phyloP scores from a whole-genome alignment of 2,329 filamentous ascomycete genomes.

The Byssothecium circinans region DNA sequence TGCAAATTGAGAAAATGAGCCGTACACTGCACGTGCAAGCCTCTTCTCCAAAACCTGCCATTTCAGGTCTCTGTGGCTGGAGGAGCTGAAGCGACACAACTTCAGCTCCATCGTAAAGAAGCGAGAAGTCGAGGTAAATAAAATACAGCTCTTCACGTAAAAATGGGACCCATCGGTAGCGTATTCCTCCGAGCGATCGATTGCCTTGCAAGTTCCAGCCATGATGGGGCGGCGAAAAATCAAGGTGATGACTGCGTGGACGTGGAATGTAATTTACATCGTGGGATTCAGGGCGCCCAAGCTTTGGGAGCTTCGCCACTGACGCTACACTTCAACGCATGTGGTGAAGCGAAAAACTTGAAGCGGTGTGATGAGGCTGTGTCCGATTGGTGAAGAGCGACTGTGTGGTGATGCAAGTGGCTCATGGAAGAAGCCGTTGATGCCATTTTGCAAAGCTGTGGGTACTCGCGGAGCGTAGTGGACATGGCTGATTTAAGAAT shows the following conservation, averaged over 20 bases:
- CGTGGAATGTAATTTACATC: neutral
- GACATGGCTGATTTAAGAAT: too few species aligned
- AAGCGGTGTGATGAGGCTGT: constrained; percentile 14
- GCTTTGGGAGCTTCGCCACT: constrained; percentile 29
- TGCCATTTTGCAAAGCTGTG: neutral
- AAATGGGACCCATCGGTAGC: neutral
- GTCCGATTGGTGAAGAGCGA: constrained; percentile 1
- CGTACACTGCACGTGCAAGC: constrained; percentile 21
- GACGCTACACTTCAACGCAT: constrained; percentile 32
- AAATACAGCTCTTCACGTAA: too few species aligned
- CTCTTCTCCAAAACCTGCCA: constrained; percentile 20
- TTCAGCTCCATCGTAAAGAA: neutral
- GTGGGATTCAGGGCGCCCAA: neutral
- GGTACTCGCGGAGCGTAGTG: too few species aligned
- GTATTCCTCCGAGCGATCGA: neutral
- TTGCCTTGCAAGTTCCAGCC: neutral
- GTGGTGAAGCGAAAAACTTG: constrained; percentile 18
- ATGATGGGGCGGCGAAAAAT: neutral
- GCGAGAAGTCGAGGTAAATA: too few species aligned
- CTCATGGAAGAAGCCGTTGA: neutral
- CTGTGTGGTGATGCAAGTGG: neutral
- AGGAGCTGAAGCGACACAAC: constrained; percentile 21
- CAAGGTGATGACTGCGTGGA: neutral
- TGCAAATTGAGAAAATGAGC: constrained; percentile 6
- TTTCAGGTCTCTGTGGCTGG: constrained; percentile 24